Base-by-base conservation (phyloP, 2,329 filamentous ascomycete genomes). In the Aspergillus neotritici region DNA sequence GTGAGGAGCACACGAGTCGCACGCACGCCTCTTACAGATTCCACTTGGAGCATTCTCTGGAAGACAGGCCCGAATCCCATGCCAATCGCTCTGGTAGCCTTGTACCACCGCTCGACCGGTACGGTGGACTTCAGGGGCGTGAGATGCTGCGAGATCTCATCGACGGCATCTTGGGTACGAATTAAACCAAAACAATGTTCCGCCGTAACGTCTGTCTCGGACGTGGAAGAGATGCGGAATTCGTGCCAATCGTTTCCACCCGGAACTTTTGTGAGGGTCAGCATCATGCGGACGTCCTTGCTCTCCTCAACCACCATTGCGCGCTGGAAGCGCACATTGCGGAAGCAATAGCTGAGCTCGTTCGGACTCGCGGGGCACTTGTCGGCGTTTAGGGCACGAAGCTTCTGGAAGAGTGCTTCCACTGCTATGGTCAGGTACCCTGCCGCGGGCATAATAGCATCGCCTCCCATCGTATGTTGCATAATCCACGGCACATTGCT, bases 401-500 rank as follows among this genome's bases (percentile, higher is more conserved):
- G n/a, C n/a, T n/a, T n/a, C 17, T 39, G 36, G 30, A 6, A 43
- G n/a, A 43, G 14, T 8, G 41, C 41, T 14, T 44, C 41, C 2
- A 31, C 12, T 2, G 35, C 41, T 17, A 43, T 43, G 8, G 34
- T 13, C 3, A 32, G 3, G 17, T 28, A 37, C 5, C 10, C 41
- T 7, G 41, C 14, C 4, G 8, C 41, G 8, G 41, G 41, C 7
- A 43, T 25, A 3, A 43, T 10, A 12, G 30, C 15, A 5, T 37
- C 29, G 4, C 11, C 2, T 3, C 34, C 41, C 34, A 43, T 31
- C 14, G 21, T 16, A 14, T 44, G 71, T 35, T 73, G 67, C 0
- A 49, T 47, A 1, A 75, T 40, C 75, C 74, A 78, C 4, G 48
- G 38, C 4, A 40, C 34, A 34, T 50, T 15, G 13, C 14, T 31